These are phyloP conservation scores for Aspergillus quadrilineatus DNA, from an alignment of 2,329 filamentous ascomycete genomes.

Conservation along the genomic window DNA sequence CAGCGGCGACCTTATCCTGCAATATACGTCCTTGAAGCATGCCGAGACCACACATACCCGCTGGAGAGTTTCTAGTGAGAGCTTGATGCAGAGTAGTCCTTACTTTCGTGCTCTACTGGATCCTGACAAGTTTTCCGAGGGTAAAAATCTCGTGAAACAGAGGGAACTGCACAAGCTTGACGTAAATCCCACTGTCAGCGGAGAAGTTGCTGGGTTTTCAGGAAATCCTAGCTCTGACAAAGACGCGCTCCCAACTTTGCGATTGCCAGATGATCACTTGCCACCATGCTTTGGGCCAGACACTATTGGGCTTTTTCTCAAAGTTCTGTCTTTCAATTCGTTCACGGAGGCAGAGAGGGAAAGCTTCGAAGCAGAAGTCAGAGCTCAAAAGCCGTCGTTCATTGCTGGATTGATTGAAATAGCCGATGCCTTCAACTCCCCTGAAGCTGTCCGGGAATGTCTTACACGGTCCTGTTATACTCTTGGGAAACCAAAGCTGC, in stretches of 20 bases:
- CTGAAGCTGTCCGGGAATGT: constrained; percentile 22
- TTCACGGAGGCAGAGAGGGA: constrained; percentile 21
- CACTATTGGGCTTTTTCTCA: constrained; percentile 36
- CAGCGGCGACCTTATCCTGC: constrained; percentile 38
- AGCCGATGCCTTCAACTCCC: constrained; percentile 37
- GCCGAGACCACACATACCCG: constrained; percentile 14
- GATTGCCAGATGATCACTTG: constrained; percentile 27
- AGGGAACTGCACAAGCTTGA: constrained; percentile 17
- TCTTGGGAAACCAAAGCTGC: constrained; percentile 30
- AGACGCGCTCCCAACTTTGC: constrained; percentile 27
- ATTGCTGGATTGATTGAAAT: constrained; percentile 34
- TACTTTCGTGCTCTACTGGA: constrained; percentile 45
- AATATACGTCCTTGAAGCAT: constrained; percentile 26
- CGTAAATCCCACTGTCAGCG: background rate
- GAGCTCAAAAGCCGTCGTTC: constrained; percentile 29
- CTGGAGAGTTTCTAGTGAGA: constrained; percentile 37
- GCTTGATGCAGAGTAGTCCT: constrained; percentile 34
- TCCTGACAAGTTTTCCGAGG: constrained; percentile 44
- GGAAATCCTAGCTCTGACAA: background rate
- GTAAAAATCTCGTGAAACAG: constrained; percentile 33
- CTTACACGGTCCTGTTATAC: constrained; percentile 29
- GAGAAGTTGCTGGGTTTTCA: background rate
- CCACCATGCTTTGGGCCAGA: constrained; percentile 31
- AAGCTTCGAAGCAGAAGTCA: constrained; percentile 28
- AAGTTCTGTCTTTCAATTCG: constrained; percentile 30